These are phyloP conservation scores for Phytophthora pinifolia DNA, from an alignment of 352 stramenopile species.

Conservation along the genomic window DNA sequence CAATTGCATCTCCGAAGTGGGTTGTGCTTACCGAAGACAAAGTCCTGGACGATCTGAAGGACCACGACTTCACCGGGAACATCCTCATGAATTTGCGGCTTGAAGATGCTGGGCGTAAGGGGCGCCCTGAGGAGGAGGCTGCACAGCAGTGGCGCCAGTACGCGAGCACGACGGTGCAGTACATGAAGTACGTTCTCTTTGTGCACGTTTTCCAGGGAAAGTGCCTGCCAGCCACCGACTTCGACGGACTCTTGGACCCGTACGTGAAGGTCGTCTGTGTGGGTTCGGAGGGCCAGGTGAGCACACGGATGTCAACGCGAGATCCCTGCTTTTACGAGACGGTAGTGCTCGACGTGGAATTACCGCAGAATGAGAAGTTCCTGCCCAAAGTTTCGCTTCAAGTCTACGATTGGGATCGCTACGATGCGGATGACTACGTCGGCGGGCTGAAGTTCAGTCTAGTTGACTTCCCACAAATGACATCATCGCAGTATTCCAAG, in stretches of 20 bases:
- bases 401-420: constrained; percentile 79
- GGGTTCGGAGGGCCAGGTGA: constrained; percentile 65
- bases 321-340: constrained; percentile 89
- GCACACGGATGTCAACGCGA: constrained; percentile 58
- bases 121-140: constrained; percentile 33
- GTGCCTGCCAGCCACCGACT: constrained; percentile 67
- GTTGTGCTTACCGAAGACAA: constrained; percentile 75
- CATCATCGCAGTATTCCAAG: constrained; percentile 57
- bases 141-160: constrained; percentile 61
- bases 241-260: constrained; percentile 74
- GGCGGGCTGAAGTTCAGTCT: constrained; percentile 61
- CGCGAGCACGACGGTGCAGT: constrained; percentile 50
- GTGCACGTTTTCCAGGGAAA: constrained; percentile 84
- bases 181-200: constrained; percentile 81
- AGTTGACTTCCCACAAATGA: constrained; percentile 58
- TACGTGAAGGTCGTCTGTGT: constrained; percentile 88
- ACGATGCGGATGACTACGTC: constrained; percentile 73
- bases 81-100: constrained; percentile 77
- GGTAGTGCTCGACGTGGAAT: constrained; percentile 66
- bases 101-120: constrained; percentile 35
- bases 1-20: constrained; percentile 61
- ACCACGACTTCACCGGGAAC: constrained; percentile 85
- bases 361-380: constrained; percentile 66
- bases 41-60: constrained; percentile 74
- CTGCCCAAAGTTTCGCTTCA: constrained; percentile 74